Evolutionary conservation across 192 early-diverging fungal genomes (phyloP).

Genomic region (Dissophora ornata): DNA sequence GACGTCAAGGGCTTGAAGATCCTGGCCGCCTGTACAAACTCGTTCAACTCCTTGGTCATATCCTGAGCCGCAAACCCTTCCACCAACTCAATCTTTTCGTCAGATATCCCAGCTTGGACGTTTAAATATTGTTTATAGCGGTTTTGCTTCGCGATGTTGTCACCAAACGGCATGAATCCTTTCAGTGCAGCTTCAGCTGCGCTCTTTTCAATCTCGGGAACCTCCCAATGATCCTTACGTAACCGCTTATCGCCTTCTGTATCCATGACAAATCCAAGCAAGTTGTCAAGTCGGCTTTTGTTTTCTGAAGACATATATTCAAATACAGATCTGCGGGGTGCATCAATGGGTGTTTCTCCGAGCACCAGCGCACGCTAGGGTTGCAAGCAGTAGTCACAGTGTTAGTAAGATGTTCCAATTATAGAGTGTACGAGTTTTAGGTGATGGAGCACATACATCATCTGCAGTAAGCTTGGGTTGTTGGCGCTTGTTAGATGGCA

Average conservation of each 20-base stretch:
- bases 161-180: conserved; percentile 85
- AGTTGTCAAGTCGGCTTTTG: conserved; percentile 70
- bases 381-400: too few species aligned
- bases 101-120: conserved; percentile 64
- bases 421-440: too few species aligned
- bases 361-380: conserved; percentile 70
- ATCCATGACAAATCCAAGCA: conserved; percentile 58
- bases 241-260: conserved; percentile 46
- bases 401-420: too few species aligned
- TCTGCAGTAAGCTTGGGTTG: conserved; percentile 47
- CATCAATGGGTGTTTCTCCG: conserved; percentile 76
- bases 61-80: conserved; percentile 58
- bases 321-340: conserved; percentile 77
- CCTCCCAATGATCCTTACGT: conserved; percentile 42
- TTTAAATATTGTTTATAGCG: conserved; percentile 80
- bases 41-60: conserved; percentile 70
- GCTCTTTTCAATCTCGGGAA: conserved; percentile 68
- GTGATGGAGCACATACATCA: conserved; percentile 23
- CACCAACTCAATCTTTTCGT: conserved; percentile 30
- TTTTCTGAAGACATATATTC: conserved; percentile 72
- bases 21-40: conserved; percentile 81
- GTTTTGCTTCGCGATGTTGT: conserved; percentile 73
- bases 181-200: conserved; percentile 74
- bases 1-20: conserved; percentile 78
- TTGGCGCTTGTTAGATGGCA: neutral